Conservation (phyloP, 257 asterid species). For the Nicotiana tabacum region DNA sequence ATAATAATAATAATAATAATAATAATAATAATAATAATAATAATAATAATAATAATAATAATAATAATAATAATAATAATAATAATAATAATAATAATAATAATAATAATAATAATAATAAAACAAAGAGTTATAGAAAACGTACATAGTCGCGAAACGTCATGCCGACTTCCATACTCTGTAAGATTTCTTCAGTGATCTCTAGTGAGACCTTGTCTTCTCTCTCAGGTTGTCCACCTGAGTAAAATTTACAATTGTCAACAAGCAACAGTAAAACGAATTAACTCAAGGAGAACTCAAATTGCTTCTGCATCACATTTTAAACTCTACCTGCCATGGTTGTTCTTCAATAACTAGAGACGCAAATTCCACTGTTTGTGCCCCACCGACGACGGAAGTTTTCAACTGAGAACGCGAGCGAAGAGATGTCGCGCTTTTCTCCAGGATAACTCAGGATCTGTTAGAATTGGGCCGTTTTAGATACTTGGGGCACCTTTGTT, state of each 20-base stretch:
- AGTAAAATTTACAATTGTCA: neutral
- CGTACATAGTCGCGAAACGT: slow-evolving; percentile 88
- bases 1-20: too few relatives aligned
- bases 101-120: too few relatives aligned
- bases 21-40: too few relatives aligned
- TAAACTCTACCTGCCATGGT: slow-evolving; percentile 26
- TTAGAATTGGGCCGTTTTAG: neutral
- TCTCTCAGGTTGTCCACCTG: slow-evolving; percentile 69
- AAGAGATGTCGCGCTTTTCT: neutral
- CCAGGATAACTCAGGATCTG: neutral
- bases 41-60: neutral
- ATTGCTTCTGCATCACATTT: neutral
- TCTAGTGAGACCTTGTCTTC: slow-evolving; percentile 82
- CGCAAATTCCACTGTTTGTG: neutral
- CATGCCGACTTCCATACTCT: slow-evolving; percentile 98
- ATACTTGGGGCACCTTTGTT: neutral
- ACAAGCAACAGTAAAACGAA: neutral
- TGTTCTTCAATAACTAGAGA: neutral
- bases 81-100: too few relatives aligned
- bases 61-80: too few relatives aligned
- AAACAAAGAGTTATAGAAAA: neutral
- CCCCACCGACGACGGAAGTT: neutral
- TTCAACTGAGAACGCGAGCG: neutral
- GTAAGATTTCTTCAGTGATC: slow-evolving; percentile 82
- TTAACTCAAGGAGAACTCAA: neutral